Evolutionary conservation across 371 early-diverging fungal species (phyloP), one percentile per base, ranked within the genome.

Genomic region (Astathelohania contejeani): DNA sequence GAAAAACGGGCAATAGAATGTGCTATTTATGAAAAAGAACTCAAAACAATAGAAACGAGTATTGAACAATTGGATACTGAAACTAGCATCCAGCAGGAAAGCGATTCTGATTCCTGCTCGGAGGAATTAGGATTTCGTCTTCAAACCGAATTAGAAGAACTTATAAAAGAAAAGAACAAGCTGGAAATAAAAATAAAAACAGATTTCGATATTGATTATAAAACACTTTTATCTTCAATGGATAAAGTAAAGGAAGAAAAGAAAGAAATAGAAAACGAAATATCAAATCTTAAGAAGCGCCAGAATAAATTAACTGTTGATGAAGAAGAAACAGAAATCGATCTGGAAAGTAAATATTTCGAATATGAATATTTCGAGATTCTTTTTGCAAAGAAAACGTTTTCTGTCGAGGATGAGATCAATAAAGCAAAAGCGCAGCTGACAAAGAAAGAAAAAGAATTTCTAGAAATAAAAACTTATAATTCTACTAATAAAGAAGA

Each of bases 241-340:
- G n/a, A n/a, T 3, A 77, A 80, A 63, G 79, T 83, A 24, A 87
- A 85, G 63, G 86, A 86, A 56, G 12, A 59, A 60, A 26, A 55
- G 52, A 45, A 47, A 9, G 70, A 76, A 52, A 60, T 67, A 18
- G 58, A 55, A 47, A 38, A 50, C 14, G 71, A 69, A 28, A 75
- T 79, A 18, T 70, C 73, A 28, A 64, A 68, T 16, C 38, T 75
- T 3, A 76, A 76, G 9, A 70, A 73, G 18, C 72, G 73, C 20
- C 66, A 80, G 12, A 63, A 63, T 37, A 58, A 60, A 20, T 35
- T 51, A 10, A 60, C 49, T 29, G 43, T 58, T 32, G 70, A 77
- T 23, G 61, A 67, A 23, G 53, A 52, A 25, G 48, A 48, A 27
- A n/a, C 23, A 26, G 20, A 29, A 27, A 35, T 12, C 10, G 28